phyloP scores from a whole-genome alignment of 2,329 filamentous ascomycete species.

The Aspergillus puulaauensis region DNA sequence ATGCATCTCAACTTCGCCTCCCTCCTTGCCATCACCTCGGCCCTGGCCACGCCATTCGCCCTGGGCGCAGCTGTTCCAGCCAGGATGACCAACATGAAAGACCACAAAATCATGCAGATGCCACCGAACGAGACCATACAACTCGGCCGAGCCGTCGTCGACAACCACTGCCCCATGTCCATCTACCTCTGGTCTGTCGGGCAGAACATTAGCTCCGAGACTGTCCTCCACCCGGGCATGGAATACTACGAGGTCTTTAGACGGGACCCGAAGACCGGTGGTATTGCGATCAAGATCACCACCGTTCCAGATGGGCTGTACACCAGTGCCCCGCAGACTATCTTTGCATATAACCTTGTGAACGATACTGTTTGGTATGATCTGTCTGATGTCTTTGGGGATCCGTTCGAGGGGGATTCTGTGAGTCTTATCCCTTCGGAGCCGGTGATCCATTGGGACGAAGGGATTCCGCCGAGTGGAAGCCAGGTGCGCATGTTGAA shows the following conservation, averaged over 20 bases:
- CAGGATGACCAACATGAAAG: background rate
- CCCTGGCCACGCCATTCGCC: background rate
- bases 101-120: background rate
- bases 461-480: constrained; percentile 33
- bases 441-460: constrained; percentile 29
- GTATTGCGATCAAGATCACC: constrained; percentile 45
- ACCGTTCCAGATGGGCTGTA: constrained; percentile 34
- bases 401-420: constrained; percentile 36
- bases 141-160: constrained; percentile 34
- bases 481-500: constrained; percentile 27
- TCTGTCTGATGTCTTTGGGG: constrained; percentile 46
- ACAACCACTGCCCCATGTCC: constrained; percentile 33
- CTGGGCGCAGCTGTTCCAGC: background rate
- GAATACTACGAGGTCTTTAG: constrained; percentile 38
- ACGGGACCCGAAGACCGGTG: constrained; percentile 34
- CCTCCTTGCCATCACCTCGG: constrained; percentile 6
- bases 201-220: constrained; percentile 22
- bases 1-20: constrained; percentile 7
- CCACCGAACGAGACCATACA: constrained; percentile 7
- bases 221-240: constrained; percentile 21
- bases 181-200: constrained; percentile 42
- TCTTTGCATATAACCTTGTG: constrained; percentile 44
- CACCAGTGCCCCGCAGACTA: constrained; percentile 35
- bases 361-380: constrained; percentile 40
- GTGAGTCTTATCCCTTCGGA: constrained; percentile 25